Evolutionary conservation across 345 rosid genomes (phyloP), one percentile per base, ranked within the genome.

Genomic region (Cochlearia excelsa): DNA sequence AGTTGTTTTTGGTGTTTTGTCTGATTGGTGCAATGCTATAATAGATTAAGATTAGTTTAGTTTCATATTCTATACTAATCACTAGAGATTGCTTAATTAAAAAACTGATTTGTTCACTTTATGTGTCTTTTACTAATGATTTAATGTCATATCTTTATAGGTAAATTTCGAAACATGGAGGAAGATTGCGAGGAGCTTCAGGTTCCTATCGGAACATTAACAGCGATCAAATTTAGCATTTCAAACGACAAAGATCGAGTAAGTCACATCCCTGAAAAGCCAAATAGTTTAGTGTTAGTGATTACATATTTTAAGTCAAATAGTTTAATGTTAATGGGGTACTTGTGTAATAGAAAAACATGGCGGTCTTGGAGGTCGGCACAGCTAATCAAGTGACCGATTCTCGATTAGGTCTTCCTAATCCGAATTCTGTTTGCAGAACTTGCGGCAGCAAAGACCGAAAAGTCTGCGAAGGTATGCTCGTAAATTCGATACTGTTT

Each of bases 341-440:
- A 16, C 23, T 16, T 16, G 23, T 16, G 23, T 16, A 16, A 63
- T 79, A 93, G 99, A 89, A 76, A 54, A 83, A 78, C 33, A 55
- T 78, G 74, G 48, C 89, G 53, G 75, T 56, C 6, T 30, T 80
- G 46, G 65, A 42, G 5, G 76, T 93, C 39, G 73, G 71, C 42
- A 56, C 37, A 34, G 37, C 37, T 3, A 34, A 34, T 34, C 37
- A 34, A 6, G 37, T 34, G 37, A 34, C 37, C 37, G 37, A 34
- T 34, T 34, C 37, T 3, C 37, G 37, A 6, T 34, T 34, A 34
- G 37, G 37, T 16, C 23, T 16, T 16, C 23, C 23, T 16, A 16
- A 16, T 16, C 23, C 23, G 23, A 6, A 34, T 34, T 34, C 37
- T 6, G 6, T 34, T 34, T 34, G 37, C 37, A 34, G 37, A 34